Percentiles rank a stretch among this genome's conserved stretches.
phyloP scores from a whole-genome alignment of 2,329 filamentous ascomycete genomes.

The Epichloe baconii region DNA sequence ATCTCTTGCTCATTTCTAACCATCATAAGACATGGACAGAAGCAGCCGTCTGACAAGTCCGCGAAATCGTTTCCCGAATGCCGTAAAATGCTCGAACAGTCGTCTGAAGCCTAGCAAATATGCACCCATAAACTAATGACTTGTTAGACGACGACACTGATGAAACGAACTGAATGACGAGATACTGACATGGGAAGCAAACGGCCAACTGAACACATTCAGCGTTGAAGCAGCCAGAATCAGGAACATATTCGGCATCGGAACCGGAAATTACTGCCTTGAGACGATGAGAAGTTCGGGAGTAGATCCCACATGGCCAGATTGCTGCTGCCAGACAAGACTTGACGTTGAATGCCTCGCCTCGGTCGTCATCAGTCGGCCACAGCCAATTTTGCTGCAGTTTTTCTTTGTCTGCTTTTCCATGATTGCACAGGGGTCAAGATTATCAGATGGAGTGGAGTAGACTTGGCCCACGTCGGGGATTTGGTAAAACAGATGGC shows the following conservation, averaged over 20 bases:
- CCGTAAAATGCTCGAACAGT: constrained; percentile 20
- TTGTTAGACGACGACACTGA: neutral
- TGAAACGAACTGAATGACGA: neutral
- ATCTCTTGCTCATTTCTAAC: constrained; percentile 21
- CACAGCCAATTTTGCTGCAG: constrained; percentile 9
- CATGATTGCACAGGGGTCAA: constrained; percentile 9
- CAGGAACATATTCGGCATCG: constrained; percentile 8
- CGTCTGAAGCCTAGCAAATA: constrained; percentile 17
- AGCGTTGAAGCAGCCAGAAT: constrained; percentile 9
- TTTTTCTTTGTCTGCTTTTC: constrained; percentile 8
- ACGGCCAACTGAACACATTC: constrained; percentile 13
- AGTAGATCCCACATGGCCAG: constrained; percentile 17
- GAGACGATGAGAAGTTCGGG: constrained; percentile 15
- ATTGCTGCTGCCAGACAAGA: constrained; percentile 7
- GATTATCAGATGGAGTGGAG: constrained; percentile 5
- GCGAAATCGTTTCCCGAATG: constrained; percentile 12
- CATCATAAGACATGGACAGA: constrained; percentile 16
- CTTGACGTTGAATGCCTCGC: neutral
- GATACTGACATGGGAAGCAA: constrained; percentile 16
- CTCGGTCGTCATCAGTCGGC: constrained; percentile 2
- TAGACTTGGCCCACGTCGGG: constrained; percentile 8
- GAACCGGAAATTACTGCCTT: constrained; percentile 10
- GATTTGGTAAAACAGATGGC: neutral
- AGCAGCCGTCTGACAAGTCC: constrained; percentile 17
- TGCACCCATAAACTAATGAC: constrained; percentile 17